Percentiles rank a stretch among this genome's conserved stretches.
Conservation (phyloP, 2,329 filamentous ascomycete genomes). For the Fusarium oxysporum region DNA sequence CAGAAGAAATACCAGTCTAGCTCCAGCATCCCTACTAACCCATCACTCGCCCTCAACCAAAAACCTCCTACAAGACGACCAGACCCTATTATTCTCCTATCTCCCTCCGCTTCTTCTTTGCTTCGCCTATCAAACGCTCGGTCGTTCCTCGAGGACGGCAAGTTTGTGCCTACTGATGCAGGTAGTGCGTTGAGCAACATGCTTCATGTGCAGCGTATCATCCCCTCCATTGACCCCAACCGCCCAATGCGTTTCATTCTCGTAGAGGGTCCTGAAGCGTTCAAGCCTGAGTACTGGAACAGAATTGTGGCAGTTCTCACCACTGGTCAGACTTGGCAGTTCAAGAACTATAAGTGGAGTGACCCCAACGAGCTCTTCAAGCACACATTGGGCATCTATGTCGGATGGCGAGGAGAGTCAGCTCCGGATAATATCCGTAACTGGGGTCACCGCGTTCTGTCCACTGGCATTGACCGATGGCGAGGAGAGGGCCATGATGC, state of each 20-base stretch:
- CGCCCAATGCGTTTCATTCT: slow-evolving; percentile 92
- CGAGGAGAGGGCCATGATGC: slow-evolving; percentile 66
- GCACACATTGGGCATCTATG: slow-evolving; percentile 86
- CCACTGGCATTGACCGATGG: slow-evolving; percentile 87
- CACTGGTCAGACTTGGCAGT: slow-evolving; percentile 97
- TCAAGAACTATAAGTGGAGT: slow-evolving; percentile 98
- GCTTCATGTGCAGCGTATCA: slow-evolving; percentile 82
- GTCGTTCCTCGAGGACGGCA: slow-evolving; percentile 87
- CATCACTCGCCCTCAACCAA: slow-evolving; percentile 65
- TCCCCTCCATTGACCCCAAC: slow-evolving; percentile 76
- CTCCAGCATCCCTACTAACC: slow-evolving; percentile 55
- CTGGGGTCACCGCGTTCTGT: slow-evolving; percentile 88
- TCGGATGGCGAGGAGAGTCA: slow-evolving; percentile 90
- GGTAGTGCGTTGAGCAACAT: slow-evolving; percentile 78
- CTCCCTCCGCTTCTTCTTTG: slow-evolving; percentile 92
- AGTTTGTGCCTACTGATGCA: slow-evolving; percentile 81
- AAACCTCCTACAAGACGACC: slow-evolving; percentile 64
- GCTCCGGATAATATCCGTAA: slow-evolving; percentile 80
- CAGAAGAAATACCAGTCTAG: slow-evolving; percentile 64
- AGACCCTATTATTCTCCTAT: slow-evolving; percentile 95
- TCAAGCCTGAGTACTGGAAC: slow-evolving; percentile 98
- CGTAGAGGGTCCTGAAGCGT: slow-evolving; percentile 91
- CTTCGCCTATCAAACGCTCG: slow-evolving; percentile 97
- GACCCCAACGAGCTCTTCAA: slow-evolving; percentile 89
- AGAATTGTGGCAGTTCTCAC: slow-evolving; percentile 97